Base-by-base conservation (phyloP, 208 protist genomes). In the Acanthamoeba royreba region DNA sequence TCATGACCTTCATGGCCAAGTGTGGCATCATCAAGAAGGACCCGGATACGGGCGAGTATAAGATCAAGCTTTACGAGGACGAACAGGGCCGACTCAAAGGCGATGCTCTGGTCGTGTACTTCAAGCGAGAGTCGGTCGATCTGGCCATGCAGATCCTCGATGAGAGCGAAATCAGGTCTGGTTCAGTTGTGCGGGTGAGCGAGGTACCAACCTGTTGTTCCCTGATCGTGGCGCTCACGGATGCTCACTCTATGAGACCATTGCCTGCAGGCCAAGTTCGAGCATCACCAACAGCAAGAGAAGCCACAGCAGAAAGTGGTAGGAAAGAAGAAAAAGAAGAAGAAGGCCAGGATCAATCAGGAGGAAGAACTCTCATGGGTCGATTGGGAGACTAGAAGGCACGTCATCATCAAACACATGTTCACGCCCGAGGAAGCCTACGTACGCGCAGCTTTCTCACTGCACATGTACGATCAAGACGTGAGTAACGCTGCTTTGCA, bases 341-440 rank as follows among this genome's bases (percentile, higher is more conserved):
- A 93, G 45, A 55, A 83, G 63, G 9, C 19, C 9, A 92, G 63
- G 28, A 93, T 83, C 49, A 49, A 66, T 40, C 89, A 85, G 47
- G 89, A 77, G 46, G 55, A 83, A 11, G 89, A 77, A 35, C 63
- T 85, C 35, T 47, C 40, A 8, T 77, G 55, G 66, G 89, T 66
- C 28, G 89, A 93, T 5, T 77, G 89, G 63, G 63, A 83, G 35
- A 83, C 63, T 1, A 55, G 55, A 35, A 13, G 66, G 11, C 55
- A 85, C 28, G 89, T 93, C 47, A 93, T 93, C 66, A 77, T 93
- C 46, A 93, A 93, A 46, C 28, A 93, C 13, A 85, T 93, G 89
- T 93, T 93, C 47, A 31, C 28, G 13, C 89, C 89, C 35, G 35
- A 55, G 31, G 89, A 93, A 33, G 55, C 66, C 38, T 25, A 42